Base-by-base conservation (phyloP, 1,284 basidiomycete species). In the Cystobasidium slooffiae region DNA sequence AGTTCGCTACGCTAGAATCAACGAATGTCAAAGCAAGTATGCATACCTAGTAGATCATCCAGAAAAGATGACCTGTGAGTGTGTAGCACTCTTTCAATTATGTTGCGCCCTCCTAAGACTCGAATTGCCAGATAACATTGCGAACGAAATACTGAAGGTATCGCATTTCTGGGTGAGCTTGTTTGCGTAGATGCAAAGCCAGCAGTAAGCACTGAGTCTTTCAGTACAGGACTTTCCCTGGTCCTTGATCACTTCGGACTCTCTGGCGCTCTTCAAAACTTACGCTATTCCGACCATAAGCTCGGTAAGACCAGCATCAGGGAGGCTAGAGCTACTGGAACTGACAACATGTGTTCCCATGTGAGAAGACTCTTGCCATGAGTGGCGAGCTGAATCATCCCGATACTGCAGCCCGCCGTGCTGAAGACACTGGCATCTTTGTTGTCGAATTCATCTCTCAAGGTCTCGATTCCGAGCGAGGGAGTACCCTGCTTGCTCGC, bases 251-350 rank as follows among this genome's bases (percentile, higher is more conserved):
- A 31, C 66, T 6, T 24, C 62, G 4, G 52, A 66, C 20, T 64
- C 59, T 43, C 55, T 73, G 39, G 70, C 70, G 39, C 59, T 73
- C 10, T 73, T 73, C 70, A 73, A 73, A 22, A 73, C 70, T 20
- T 66, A 73, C 51, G 70, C 70, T 4, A 66, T 73, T 64, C 70
- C 70, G 24, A 66, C 51, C 14, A 73, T 73, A 10, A 73, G 70
- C 63, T 64, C 41, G 14, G 70, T 73, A 41, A 6, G 62, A 39
- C n/a, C 22, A 39, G 44, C 18, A 4, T 65, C 14, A 46, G 6
- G 8, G 47, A 18, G 12, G 24, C 55, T 14, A 14, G 14, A 18
- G 58, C 44, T 31, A 10, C 18, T 22, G 18, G 47, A 5, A 4
- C n/a, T 43, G 5, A 31, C 31, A 2, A 1, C 31, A 31, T 31